phyloP scores from a whole-genome alignment of 352 stramenopile species.

The Phytophthora agathidicida region DNA sequence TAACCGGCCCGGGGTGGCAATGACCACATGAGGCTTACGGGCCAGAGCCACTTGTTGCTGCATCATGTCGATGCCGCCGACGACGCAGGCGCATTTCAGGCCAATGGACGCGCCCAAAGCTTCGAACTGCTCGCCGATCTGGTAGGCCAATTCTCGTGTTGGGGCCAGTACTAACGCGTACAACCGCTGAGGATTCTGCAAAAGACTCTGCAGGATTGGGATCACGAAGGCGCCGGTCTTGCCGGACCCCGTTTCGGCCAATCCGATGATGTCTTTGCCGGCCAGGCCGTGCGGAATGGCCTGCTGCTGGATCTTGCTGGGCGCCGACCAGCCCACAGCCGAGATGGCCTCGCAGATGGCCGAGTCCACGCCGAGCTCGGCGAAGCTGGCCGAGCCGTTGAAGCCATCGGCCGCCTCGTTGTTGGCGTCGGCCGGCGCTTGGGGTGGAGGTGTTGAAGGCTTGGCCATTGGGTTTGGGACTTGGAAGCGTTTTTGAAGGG shows the following conservation, averaged over 20 bases:
- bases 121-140: constrained; percentile 96
- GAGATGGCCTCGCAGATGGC: constrained; percentile 92
- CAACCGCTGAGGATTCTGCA: constrained; percentile 91
- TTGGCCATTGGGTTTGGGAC: constrained; percentile 1
- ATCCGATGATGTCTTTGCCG: constrained; percentile 97
- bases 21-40: constrained; percentile 96
- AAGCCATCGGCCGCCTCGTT: constrained; percentile 51
- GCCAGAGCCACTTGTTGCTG: constrained; percentile 97
- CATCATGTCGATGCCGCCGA: constrained; percentile 98
- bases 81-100: constrained; percentile 92
- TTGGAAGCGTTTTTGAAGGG: too few relatives aligned
- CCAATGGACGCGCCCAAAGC: constrained; percentile 92
- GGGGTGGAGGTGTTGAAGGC: not conserved
- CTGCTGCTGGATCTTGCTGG: constrained; percentile 96
- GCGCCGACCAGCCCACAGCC: constrained; percentile 92
- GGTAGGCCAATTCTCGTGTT: constrained; percentile 95
- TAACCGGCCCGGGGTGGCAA: constrained; percentile 93
- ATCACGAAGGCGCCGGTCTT: constrained; percentile 97
- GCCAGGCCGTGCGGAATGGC: constrained; percentile 93
- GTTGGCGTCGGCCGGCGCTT: constrained; percentile 26
- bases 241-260: constrained; percentile 95
- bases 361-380: constrained; percentile 89
- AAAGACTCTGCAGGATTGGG: constrained; percentile 92
- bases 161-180: constrained; percentile 93
- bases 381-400: constrained; percentile 82